Base-by-base conservation (phyloP, 108 stramenopile species). In the Mediolabrus comicus region DNA sequence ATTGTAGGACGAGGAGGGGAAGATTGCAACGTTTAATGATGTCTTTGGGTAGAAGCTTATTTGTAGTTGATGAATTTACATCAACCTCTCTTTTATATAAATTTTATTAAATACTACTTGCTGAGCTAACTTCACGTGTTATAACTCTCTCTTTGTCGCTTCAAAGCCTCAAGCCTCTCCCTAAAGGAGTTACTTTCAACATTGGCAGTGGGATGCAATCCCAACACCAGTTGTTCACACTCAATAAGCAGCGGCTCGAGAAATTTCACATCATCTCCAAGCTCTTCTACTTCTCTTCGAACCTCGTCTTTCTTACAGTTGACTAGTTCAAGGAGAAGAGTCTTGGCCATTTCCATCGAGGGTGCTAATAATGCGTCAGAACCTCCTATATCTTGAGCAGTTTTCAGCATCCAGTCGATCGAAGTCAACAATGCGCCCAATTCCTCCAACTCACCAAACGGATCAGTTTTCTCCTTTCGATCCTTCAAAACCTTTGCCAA, bases 401-500 rank as follows among this genome's bases (percentile, higher is more conserved):
- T 55, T 53, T 71, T 77, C 54, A 95, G 39, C 26, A 92, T 56
- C 14, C 78, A 62, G 62, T 89, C 85, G 52, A 89, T 55, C 27
- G 62, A 61, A 25, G 31, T 17, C 69, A 78, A 32, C 11, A 78
- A 3, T 19, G 58, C 5, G 52, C 89, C 86, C 32, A 92, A 67
- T 22, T 49, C 22, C 14, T 64, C 63, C 1, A 67, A 34, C 5
- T 63, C 46, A 7, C 69, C 51, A 51, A 82, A 82, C 13, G 85
- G 81, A 34, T 64, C 29, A 14, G 51, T 36, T 38, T 73, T 39
- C 14, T 78, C 77, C 19, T 86, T 79, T 80, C 92, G 89, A 13
- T 87, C 79, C 56, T 87, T 92, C 33, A 91, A 79, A 5, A 85
- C 83, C 39, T 84, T 79, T 1, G 67, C 49, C 54, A 86, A 82